Conservation (phyloP, 2,329 filamentous ascomycete species). For the Clonostachys sp. region DNA sequence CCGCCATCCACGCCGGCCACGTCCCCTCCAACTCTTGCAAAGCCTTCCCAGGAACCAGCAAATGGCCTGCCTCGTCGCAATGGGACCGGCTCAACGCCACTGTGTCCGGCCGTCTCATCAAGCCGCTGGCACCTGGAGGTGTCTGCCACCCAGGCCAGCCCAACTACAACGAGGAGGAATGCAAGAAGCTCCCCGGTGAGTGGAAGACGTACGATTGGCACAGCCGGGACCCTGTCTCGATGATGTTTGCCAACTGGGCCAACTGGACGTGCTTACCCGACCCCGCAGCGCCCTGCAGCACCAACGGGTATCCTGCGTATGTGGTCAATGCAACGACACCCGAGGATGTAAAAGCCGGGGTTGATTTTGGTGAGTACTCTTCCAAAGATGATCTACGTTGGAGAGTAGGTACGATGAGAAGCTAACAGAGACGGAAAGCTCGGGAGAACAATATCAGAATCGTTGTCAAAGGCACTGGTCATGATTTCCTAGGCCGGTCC, state of each 20-base stretch:
- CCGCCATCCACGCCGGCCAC: background rate
- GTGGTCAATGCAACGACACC: slow-evolving; percentile 26
- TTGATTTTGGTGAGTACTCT: slow-evolving; percentile 35
- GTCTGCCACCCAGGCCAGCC: slow-evolving; percentile 19
- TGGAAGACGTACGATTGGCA: slow-evolving; percentile 22
- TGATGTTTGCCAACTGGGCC: slow-evolving; percentile 33
- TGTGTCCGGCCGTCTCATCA: slow-evolving; percentile 33
- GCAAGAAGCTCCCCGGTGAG: slow-evolving; percentile 11
- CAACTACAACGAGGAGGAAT: slow-evolving; percentile 17
- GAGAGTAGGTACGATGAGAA: background rate
- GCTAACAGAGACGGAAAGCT: slow-evolving; percentile 14
- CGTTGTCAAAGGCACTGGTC: slow-evolving; percentile 31
- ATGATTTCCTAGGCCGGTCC: slow-evolving; percentile 39
- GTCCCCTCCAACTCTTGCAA: slow-evolving; percentile 28
- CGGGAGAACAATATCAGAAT: slow-evolving; percentile 35
- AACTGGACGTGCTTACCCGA: slow-evolving; percentile 47
- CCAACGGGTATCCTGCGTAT: slow-evolving; percentile 24
- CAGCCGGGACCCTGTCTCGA: slow-evolving; percentile 17
- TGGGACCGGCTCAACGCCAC: slow-evolving; percentile 43
- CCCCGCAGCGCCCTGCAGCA: slow-evolving; percentile 22
- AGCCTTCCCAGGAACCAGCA: slow-evolving; percentile 33
- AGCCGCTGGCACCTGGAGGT: slow-evolving; percentile 27
- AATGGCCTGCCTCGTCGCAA: slow-evolving; percentile 39
- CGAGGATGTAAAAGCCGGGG: slow-evolving; percentile 20
- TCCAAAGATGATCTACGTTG: background rate